A percentile compares a stretch with the other conserved stretches of the same genome.
Evolutionary conservation across 257 asterid genomes (phyloP).

Genomic region (Capsicum rhomboideum): DNA sequence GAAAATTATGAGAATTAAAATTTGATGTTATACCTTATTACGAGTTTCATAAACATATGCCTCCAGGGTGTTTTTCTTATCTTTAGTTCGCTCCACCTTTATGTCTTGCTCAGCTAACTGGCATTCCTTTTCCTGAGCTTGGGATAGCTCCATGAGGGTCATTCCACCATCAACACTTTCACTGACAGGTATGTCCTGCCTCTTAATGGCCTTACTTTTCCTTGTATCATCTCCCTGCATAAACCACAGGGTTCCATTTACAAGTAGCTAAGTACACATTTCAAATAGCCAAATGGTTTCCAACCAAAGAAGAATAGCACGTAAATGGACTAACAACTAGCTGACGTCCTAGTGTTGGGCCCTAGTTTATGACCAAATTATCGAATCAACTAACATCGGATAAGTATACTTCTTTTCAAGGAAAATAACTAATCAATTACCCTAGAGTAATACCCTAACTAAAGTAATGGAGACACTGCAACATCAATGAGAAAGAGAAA

Average conservation of each 20-base stretch:
- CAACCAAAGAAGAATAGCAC: background rate
- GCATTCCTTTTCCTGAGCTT: slow-evolving; percentile 64
- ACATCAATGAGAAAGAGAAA: background rate
- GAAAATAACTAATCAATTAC: background rate
- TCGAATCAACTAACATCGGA: background rate
- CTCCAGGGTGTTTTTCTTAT: slow-evolving; percentile 88
- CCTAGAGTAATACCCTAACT: background rate
- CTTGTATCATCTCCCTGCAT: slow-evolving; percentile 59
- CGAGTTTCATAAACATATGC: slow-evolving; percentile 92
- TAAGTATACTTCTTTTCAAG: background rate
- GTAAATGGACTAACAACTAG: background rate
- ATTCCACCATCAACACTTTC: slow-evolving; percentile 61
- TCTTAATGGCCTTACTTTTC: slow-evolving; percentile 51
- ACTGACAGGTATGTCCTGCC: slow-evolving; percentile 51
- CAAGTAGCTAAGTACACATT: background rate
- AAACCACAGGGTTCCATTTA: background rate
- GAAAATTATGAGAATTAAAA: background rate
- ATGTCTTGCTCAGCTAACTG: slow-evolving; percentile 72
- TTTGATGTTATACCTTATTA: slow-evolving; percentile 53
- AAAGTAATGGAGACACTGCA: background rate
- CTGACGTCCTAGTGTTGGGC: background rate
- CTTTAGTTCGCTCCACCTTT: slow-evolving; percentile 88
- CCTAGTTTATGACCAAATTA: background rate
- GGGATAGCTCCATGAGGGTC: slow-evolving; percentile 48
- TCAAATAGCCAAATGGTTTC: background rate